Percentiles rank a stretch among this genome's conserved stretches.
Conservation (phyloP, 768 basidiomycete species). For the Boletus rubescentipes region DNA sequence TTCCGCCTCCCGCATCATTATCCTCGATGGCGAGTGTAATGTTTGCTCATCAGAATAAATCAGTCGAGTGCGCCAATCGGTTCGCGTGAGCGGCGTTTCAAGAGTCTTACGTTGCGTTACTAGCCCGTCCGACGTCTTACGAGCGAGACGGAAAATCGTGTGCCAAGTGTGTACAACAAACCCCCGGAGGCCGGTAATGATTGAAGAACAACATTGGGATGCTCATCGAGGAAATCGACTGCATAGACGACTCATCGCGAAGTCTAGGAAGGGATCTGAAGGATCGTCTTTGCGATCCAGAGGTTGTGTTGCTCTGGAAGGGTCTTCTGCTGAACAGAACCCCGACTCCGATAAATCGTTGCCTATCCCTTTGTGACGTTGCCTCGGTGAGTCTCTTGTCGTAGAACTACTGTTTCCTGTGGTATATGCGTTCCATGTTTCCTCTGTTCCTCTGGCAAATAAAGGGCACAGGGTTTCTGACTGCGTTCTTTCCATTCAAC, state of each 20-base stretch:
- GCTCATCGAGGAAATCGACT: slow-evolving; percentile 53
- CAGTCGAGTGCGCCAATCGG: slow-evolving; percentile 42
- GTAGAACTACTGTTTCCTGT: neutral
- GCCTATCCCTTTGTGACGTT: slow-evolving; percentile 7
- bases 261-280: slow-evolving; percentile 19
- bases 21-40: slow-evolving; percentile 56
- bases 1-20: slow-evolving; percentile 58
- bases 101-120: slow-evolving; percentile 11
- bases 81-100: neutral
- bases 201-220: slow-evolving; percentile 58
- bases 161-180: slow-evolving; percentile 66
- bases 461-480: neutral
- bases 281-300: neutral
- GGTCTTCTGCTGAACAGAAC: slow-evolving; percentile 7
- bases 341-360: neutral
- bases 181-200: slow-evolving; percentile 55
- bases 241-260: slow-evolving; percentile 50
- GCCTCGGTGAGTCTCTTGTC: slow-evolving; percentile 9
- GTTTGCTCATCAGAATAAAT: slow-evolving; percentile 45
- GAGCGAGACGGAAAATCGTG: slow-evolving; percentile 53
- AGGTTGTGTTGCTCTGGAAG: neutral
- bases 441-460: neutral
- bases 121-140: slow-evolving; percentile 59
- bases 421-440: neutral
- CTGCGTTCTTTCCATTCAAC: neutral